Base-by-base conservation (phyloP, 2,329 filamentous ascomycete genomes). In the Ophiocordyceps sinensis region DNA sequence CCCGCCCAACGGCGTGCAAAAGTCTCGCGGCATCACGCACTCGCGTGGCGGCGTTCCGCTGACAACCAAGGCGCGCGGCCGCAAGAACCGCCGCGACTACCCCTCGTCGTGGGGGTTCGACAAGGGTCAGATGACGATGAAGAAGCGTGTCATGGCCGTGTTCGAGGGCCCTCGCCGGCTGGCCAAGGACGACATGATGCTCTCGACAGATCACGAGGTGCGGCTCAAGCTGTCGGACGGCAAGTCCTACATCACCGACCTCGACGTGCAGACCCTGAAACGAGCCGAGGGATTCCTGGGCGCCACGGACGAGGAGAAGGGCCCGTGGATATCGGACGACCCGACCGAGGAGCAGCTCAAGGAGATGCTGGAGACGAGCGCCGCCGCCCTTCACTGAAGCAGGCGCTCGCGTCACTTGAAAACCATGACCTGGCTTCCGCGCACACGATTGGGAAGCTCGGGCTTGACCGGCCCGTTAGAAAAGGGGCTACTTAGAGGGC, bases 131-230 rank as follows among this genome's bases (percentile, higher is more conserved):
- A 94, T 96, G 85, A 93, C 84, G 57, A 93, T 94, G 77, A 95
- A 93, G 77, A 95, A 95, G 75, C 84, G 91, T 26, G 86, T 95
- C 42, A 71, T 96, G 53, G 86, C 86, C 48, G 85, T 94, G 17
- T 98, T 93, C 54, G 87, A 96, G 55, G 91, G 91, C 1, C 73
- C 73, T 14, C 79, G 88, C 41, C 79, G 89, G 35, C 72, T 98
- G 39, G 91, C 85, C 75, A 96, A 96, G 68, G 91, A 98, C 57
- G 91, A 98, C 64, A 91, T 96, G 86, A 94, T 95, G 87, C 79
- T 98, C 39, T 86, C 88, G 51, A 87, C 84, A 14, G 87, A 94
- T 52, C 88, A 91, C 54, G 91, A 98, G 64, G 86, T 96, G 31
- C 85, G 89, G 55, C 71, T 94, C 60, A 79, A 79, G 60, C 71